phyloP scores from a whole-genome alignment of 768 basidiomycete species.

The Clavaria fumosa region DNA sequence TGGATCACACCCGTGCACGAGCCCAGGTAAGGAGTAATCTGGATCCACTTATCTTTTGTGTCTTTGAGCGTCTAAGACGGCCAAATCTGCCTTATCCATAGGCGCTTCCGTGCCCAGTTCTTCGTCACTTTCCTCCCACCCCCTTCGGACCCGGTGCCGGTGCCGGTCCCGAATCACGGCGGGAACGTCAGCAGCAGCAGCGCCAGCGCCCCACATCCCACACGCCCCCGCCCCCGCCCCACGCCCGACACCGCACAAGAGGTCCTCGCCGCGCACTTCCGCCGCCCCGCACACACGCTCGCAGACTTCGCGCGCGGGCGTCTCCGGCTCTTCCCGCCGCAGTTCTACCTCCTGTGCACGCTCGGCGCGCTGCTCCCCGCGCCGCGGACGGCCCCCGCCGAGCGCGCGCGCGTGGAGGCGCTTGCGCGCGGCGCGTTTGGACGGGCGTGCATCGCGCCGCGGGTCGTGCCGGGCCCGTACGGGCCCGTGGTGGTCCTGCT shows the following conservation, averaged over 20 bases:
- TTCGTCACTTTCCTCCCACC: constrained; percentile 45
- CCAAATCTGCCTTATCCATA: constrained; percentile 15
- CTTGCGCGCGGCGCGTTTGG: constrained; percentile 47
- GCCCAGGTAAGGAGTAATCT: constrained; percentile 28
- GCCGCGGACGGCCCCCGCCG: constrained; percentile 24
- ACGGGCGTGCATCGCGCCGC: no score
- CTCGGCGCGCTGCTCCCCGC: constrained; percentile 37
- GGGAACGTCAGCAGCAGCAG: no score
- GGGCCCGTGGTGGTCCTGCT: no score
- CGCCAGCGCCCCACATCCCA: no score
- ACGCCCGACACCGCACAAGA: constrained; percentile 58
- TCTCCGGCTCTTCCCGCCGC: constrained; percentile 58
- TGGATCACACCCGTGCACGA: constrained; percentile 54
- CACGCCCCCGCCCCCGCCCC: no score
- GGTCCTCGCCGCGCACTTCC: constrained; percentile 52
- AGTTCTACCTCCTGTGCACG: constrained; percentile 54
- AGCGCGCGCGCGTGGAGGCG: constrained; percentile 28
- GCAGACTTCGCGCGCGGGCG: constrained; percentile 32
- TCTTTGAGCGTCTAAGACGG: no score
- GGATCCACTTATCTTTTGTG: background rate
- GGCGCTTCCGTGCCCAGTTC: constrained; percentile 61
- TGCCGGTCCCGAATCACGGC: no score
- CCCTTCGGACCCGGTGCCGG: constrained; percentile 24
- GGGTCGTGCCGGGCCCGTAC: no score
- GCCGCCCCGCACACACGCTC: constrained; percentile 39